phyloP scores from a whole-genome alignment of 2,329 filamentous ascomycete genomes.

The Ceratocystis smalleyi region DNA sequence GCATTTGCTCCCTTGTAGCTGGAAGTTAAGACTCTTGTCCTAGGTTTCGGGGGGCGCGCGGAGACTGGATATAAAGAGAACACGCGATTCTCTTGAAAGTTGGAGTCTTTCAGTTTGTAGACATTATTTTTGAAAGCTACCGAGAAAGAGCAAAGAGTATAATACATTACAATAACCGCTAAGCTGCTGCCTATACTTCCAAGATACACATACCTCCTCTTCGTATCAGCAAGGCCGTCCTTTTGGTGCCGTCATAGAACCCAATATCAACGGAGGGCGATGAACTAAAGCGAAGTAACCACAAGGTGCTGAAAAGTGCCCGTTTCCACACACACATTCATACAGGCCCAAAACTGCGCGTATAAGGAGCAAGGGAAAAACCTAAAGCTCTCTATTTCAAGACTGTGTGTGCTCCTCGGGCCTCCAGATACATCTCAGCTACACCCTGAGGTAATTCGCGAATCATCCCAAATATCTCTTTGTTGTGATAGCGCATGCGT shows the following conservation, averaged over 20 bases:
- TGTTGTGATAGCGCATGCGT: constrained; percentile 78
- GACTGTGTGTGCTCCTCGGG: constrained; percentile 81
- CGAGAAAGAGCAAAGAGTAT: not conserved
- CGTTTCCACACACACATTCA: too few species aligned
- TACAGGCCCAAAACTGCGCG: too few species aligned
- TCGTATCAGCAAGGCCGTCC: not conserved
- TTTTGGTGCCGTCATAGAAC: constrained; percentile 13
- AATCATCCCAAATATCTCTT: constrained; percentile 76
- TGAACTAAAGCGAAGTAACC: not conserved
- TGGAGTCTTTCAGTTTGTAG: too few species aligned
- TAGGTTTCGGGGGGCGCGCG: too few species aligned
- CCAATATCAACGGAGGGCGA: not conserved
- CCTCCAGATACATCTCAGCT: constrained; percentile 77
- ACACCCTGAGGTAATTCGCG: constrained; percentile 65
- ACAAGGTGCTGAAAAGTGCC: not conserved
- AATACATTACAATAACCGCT: not conserved
- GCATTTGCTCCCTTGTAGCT: too few species aligned
- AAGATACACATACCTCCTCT: not conserved
- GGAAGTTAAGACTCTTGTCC: too few species aligned
- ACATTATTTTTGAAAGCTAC: too few species aligned
- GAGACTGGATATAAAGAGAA: too few species aligned
- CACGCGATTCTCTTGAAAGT: too few species aligned
- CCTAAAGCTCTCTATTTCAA: constrained; percentile 48
- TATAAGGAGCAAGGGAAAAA: too few species aligned
- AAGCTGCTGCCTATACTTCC: not conserved